These are phyloP conservation scores for Erodium chrysanthum DNA, from an alignment of 441 rosid species.

Conservation along the genomic window DNA sequence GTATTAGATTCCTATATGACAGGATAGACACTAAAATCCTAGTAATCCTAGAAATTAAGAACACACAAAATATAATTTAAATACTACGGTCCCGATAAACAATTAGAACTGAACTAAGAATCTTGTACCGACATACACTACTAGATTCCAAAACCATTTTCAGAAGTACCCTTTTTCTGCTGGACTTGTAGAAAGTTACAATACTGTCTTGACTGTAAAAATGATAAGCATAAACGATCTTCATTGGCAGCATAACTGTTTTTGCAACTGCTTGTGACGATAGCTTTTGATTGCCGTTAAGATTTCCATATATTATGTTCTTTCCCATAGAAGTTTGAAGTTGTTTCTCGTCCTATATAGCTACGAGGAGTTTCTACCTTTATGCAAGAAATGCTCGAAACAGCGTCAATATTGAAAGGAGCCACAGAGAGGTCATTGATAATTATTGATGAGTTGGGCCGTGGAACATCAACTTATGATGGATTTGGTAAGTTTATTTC, in stretches of 20 bases:
- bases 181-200: neutral
- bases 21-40: neutral
- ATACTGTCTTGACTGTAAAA: neutral
- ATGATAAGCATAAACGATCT: neutral
- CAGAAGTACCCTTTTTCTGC: neutral
- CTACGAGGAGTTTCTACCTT: conserved; percentile 88
- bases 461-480: conserved; percentile 96
- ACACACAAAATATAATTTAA: neutral
- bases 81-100: neutral
- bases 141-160: neutral
- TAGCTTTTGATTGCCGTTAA: neutral
- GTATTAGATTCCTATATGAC: neutral
- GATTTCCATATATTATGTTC: conserved; percentile 1
- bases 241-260: neutral
- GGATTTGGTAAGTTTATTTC: conserved; percentile 69
- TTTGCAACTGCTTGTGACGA: neutral
- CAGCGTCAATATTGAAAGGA: conserved; percentile 91
- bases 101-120: neutral
- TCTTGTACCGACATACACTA: neutral
- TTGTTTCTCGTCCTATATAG: conserved; percentile 28
- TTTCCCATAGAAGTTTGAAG: conserved; percentile 2
- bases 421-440: conserved; percentile 80
- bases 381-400: conserved; percentile 98
- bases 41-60: neutral
- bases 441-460: conserved; percentile 93